Percentiles rank a stretch among this genome's conserved stretches.
Conservation (phyloP, 306 rosid genomes). For the Cicer arietinum region DNA sequence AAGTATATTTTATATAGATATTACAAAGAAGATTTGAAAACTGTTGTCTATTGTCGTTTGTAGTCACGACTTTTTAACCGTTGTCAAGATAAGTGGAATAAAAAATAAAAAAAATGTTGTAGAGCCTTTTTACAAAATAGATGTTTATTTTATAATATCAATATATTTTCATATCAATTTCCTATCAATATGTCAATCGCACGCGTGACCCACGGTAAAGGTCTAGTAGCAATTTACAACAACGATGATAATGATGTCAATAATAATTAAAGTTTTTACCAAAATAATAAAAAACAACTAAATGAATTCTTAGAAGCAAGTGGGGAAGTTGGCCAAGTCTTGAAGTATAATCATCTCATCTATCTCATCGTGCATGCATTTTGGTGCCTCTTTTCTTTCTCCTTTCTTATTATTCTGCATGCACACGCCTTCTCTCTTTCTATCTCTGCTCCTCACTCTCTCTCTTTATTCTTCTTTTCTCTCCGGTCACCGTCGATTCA, state of each 20-base stretch:
- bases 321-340: constrained; percentile 88
- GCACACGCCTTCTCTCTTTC: constrained; percentile 79
- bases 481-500: constrained; percentile 46
- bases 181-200: too few species aligned
- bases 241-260: background rate
- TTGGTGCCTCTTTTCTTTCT: constrained; percentile 54
- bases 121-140: too few species aligned
- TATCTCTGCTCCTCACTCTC: constrained; percentile 31
- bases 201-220: too few species aligned
- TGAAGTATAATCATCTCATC: constrained; percentile 87
- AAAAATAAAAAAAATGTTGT: too few species aligned
- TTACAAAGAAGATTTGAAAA: too few species aligned
- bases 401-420: constrained; percentile 68
- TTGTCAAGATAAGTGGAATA: too few species aligned
- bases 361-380: constrained; percentile 93
- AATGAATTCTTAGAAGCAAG: constrained; percentile 31
- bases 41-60: too few species aligned
- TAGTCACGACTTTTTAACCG: too few species aligned
- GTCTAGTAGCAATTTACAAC: background rate
- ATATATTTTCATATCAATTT: too few species aligned
- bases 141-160: too few species aligned
- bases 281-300: background rate
- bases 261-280: background rate
- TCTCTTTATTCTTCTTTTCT: constrained; percentile 29
- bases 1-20: too few species aligned